Conservation (phyloP, 2,329 filamentous ascomycete species). For the Fusarium oxysporum region DNA sequence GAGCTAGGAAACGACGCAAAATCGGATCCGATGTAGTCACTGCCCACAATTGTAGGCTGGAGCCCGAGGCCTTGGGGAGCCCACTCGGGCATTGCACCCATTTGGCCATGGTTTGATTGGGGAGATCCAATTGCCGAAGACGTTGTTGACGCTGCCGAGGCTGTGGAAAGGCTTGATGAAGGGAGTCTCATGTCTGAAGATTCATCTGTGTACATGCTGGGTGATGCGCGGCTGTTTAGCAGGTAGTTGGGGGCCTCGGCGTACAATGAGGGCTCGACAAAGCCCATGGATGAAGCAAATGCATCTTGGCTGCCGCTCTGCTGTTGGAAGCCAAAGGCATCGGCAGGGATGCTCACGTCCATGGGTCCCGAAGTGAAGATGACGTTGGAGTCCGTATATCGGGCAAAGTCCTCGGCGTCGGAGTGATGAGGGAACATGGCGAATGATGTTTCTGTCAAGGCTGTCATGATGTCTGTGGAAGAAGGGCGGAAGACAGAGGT, state of each 20-base stretch:
- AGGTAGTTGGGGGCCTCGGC: constrained; percentile 58
- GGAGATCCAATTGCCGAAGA: constrained; percentile 77
- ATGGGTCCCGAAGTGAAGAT: constrained; percentile 56
- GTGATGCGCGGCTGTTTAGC: constrained; percentile 61
- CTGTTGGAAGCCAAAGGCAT: constrained; percentile 57
- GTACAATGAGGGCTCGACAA: constrained; percentile 60
- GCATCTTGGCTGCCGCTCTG: constrained; percentile 50
- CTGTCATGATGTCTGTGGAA: constrained; percentile 43
- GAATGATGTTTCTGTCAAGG: constrained; percentile 47
- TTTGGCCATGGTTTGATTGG: constrained; percentile 69
- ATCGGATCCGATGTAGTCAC: constrained; percentile 64
- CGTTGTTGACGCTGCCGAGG: constrained; percentile 71
- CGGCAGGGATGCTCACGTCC: constrained; percentile 61
- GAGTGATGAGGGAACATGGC: constrained; percentile 46
- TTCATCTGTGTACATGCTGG: constrained; percentile 63
- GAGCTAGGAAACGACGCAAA: constrained; percentile 65
- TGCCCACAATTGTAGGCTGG: constrained; percentile 72
- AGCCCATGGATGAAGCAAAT: constrained; percentile 53
- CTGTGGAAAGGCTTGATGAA: constrained; percentile 70
- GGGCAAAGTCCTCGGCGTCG: constrained; percentile 55
- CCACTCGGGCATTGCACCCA: constrained; percentile 71
- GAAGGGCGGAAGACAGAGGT: constrained; percentile 5
- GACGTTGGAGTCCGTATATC: constrained; percentile 59
- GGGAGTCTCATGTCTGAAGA: constrained; percentile 59
- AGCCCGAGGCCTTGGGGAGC: constrained; percentile 65